Conservation (phyloP, 2,329 filamentous ascomycete species). For the Colletotrichum sp. region DNA sequence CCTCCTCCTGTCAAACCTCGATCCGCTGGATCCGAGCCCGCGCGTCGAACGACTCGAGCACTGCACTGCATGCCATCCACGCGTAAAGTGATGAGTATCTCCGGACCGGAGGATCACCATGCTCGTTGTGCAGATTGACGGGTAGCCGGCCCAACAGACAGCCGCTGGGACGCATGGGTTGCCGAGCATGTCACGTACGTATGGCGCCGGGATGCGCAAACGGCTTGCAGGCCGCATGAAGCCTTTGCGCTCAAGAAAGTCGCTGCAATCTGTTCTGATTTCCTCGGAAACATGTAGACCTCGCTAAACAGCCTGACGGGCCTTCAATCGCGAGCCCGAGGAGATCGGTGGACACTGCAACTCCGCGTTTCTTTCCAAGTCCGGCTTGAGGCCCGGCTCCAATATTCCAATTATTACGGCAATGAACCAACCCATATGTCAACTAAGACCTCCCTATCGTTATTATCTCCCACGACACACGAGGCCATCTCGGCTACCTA, state of each 20-base stretch:
- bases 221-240: neutral
- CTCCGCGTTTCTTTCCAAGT: neutral
- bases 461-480: neutral
- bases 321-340: neutral
- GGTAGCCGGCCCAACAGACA: neutral
- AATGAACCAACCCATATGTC: neutral
- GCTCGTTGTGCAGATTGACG: neutral
- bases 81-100: neutral
- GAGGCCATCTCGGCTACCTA: neutral
- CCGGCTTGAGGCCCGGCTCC: neutral
- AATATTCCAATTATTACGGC: neutral
- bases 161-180: neutral
- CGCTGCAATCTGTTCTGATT: neutral
- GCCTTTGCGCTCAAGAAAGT: neutral
- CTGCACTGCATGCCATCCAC: neutral
- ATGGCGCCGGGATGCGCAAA: neutral
- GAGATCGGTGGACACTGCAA: neutral
- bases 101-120: neutral
- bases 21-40: neutral
- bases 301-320: neutral
- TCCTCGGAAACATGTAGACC: neutral
- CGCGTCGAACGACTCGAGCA: neutral
- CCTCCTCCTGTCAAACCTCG: neutral
- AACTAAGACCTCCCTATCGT: neutral
- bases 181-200: neutral